Percentiles rank a stretch among this genome's conserved stretches.
Evolutionary conservation across 306 rosid genomes (phyloP).

Genomic region (Arachis stenosperma): DNA sequence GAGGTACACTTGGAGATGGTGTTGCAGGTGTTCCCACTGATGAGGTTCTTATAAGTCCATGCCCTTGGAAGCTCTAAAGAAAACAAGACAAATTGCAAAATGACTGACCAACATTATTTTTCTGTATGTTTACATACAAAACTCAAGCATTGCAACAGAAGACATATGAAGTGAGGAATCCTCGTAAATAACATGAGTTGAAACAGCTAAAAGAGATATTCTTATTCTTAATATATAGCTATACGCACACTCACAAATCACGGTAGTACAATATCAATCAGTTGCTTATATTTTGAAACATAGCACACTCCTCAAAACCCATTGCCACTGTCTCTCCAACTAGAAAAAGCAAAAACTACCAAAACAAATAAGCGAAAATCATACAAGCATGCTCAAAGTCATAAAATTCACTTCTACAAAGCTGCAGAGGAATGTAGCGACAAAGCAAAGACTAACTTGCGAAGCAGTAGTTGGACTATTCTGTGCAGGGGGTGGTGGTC

Average conservation of each 20-base stretch:
- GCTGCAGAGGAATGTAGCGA: neutral
- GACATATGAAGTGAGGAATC: slow-evolving; percentile 14
- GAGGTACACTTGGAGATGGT: slow-evolving; percentile 65
- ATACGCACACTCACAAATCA: neutral
- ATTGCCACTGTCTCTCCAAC: slow-evolving; percentile 5
- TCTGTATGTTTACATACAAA: neutral
- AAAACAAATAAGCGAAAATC: slow-evolving; percentile 20
- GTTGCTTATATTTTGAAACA: slow-evolving; percentile 18
- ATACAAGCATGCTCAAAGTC: slow-evolving; percentile 6
- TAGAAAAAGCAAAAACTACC: slow-evolving; percentile 1
- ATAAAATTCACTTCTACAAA: slow-evolving; percentile 17
- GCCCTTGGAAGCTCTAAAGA: slow-evolving; percentile 83
- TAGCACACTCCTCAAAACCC: neutral
- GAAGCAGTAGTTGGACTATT: slow-evolving; percentile 62
- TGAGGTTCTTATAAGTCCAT: slow-evolving; percentile 66
- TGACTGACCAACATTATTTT: neutral
- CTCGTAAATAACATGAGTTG: neutral
- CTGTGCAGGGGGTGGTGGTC: slow-evolving; percentile 61
- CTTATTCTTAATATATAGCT: too few species aligned
- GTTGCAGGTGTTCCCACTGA: slow-evolving; percentile 54
- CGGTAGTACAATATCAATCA: neutral
- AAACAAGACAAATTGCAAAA: slow-evolving; percentile 33
- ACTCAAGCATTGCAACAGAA: slow-evolving; percentile 12
- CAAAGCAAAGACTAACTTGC: slow-evolving; percentile 65
- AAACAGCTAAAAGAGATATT: too few species aligned